Conservation (phyloP, 176 grass and related monocot genomes). For the Cenchrus purpureus region DNA sequence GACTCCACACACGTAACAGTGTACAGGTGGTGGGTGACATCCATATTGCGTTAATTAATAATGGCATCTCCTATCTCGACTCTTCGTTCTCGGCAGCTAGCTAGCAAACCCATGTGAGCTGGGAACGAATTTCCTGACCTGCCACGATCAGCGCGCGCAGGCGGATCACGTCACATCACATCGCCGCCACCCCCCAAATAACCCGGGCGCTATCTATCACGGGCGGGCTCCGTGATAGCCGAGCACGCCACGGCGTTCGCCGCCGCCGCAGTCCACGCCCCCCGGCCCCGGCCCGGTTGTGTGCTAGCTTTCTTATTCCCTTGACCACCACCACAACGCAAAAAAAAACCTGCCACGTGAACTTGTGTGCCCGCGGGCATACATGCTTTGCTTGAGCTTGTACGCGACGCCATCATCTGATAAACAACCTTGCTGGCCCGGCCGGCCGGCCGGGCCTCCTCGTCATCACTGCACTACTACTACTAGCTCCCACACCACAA, state of each 20-base stretch:
- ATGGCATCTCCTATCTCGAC: too few relatives aligned
- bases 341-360: not conserved
- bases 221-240: constrained; percentile 9
- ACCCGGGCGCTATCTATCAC: not conserved
- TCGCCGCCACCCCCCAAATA: not conserved
- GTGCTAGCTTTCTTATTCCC: too few relatives aligned
- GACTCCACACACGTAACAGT: too few relatives aligned
- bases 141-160: not conserved
- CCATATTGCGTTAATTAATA: too few relatives aligned
- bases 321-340: not conserved
- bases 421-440: not conserved
- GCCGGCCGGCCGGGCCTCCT: not conserved
- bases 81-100: not conserved
- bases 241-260: constrained; percentile 5
- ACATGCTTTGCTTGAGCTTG: constrained; percentile 23
- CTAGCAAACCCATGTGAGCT: constrained; percentile 26
- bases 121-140: not conserved
- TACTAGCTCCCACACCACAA: not conserved
- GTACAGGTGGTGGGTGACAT: not conserved
- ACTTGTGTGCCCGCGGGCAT: not conserved
- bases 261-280: not conserved
- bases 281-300: not conserved
- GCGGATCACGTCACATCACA: not conserved
- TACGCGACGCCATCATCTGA: not conserved
- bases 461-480: not conserved